Evolutionary conservation across 371 early-diverging fungal genomes (phyloP), one percentile per base, ranked within the genome.

Genomic region (Saksenaea oblongispora): DNA sequence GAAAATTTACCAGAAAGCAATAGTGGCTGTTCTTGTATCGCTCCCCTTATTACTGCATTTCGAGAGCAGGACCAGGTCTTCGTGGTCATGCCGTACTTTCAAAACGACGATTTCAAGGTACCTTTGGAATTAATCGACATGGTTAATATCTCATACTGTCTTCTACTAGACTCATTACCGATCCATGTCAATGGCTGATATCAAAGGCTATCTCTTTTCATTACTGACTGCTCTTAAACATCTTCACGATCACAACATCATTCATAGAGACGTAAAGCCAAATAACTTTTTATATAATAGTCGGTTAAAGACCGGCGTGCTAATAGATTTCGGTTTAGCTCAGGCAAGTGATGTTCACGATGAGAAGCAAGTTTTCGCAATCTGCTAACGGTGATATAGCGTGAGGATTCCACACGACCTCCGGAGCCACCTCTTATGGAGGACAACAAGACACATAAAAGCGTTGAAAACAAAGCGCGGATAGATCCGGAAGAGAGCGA

Each of bases 251-350:
- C 74, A 82, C 26, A 74, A 80, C 1, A 88, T 94, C 42, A 86
- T 96, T 41, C 98, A 97, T 62, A 86, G 99, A 22, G 99, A 99
- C 71, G 85, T 99, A 54, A 99, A 99, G 70, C 99, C 99, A 1
- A 87, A 89, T 58, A 99, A 99, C 67, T 99, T 99, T 73, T 75
- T 99, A 9, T 99, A 93, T 71, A 84, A 92, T 66, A 70, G 76
- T 0, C 71, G 72, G 26, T 63, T 64, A 15, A 82, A 86, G 36
- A 87, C 83, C 1, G 99, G 99, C 5, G 84, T 92, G 14, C 73
- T 99, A 15, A 95, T 94, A 11, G 99, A 99, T 72, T 99, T 99
- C 87, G 99, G 99, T 7, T 79, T 99, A n/a, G 99, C 99, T 5
- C 93, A 99, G 75, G 79, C 83, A 55, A 18, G 53, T 35, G 27